These are phyloP conservation scores for Mortierella claussenii DNA, from an alignment of 192 early-diverging fungal species.

Conservation along the genomic window DNA sequence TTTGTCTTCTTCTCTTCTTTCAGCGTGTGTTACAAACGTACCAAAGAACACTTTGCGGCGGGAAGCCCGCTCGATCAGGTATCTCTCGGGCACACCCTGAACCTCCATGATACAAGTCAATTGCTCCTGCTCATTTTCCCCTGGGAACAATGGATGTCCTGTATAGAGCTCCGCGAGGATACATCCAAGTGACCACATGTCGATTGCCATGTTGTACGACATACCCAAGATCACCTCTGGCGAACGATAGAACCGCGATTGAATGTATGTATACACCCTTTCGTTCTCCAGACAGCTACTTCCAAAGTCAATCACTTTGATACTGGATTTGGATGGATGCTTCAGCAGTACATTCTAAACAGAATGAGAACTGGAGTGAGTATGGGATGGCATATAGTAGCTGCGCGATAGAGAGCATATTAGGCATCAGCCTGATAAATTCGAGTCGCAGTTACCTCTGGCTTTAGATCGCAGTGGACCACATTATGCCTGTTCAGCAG, in stretches of 20 bases:
- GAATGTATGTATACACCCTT: conserved; percentile 97
- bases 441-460: conserved; percentile 84
- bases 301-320: conserved; percentile 99
- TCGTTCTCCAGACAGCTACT: conserved; percentile 94
- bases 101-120: conserved; percentile 96
- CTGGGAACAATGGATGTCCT: conserved; percentile 94
- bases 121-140: conserved; percentile 98
- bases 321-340: conserved; percentile 73
- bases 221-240: conserved; percentile 97
- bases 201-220: conserved; percentile 92
- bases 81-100: conserved; percentile 79
- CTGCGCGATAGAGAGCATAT: too few relatives aligned
- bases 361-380: too few relatives aligned
- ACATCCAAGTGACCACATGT: conserved; percentile 98
- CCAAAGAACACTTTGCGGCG: conserved; percentile 91
- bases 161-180: conserved; percentile 93
- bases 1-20: neutral
- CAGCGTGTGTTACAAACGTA: conserved; percentile 36
- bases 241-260: conserved; percentile 95
- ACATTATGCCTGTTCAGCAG: conserved; percentile 79
- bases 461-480: conserved; percentile 97
- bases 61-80: conserved; percentile 79
- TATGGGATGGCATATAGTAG: too few relatives aligned
- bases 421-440: too few relatives aligned
- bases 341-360: conserved; percentile 83